Percentiles rank a stretch among this genome's conserved stretches.
phyloP scores from a whole-genome alignment of 371 early-diverging fungal species.

The Apophysomyces ossiformis region DNA sequence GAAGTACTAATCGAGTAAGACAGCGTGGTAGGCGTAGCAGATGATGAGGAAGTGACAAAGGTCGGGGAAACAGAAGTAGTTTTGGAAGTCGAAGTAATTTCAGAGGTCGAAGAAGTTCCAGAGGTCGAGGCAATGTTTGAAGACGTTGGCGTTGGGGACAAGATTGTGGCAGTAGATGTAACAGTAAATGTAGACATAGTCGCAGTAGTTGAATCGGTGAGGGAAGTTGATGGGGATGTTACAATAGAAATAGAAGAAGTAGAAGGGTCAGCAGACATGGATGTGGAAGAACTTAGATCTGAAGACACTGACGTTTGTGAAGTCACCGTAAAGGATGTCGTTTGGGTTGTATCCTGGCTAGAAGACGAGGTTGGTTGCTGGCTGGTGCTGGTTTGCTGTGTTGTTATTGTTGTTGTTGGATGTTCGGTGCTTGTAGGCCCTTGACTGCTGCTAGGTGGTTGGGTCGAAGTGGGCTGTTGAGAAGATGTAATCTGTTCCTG shows the following conservation, averaged over 20 bases:
- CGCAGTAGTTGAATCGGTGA: constrained; percentile 2
- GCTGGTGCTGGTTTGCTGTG: constrained; percentile 4
- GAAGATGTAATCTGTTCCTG: background rate
- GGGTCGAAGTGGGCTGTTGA: too few relatives aligned
- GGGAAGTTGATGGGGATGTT: background rate
- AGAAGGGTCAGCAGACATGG: constrained; percentile 20
- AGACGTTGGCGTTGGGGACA: constrained; percentile 7
- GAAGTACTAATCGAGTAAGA: background rate
- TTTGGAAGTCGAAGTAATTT: background rate
- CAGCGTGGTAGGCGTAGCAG: background rate
- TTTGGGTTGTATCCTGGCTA: background rate
- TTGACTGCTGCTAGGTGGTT: background rate
- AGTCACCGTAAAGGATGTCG: background rate
- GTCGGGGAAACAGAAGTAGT: background rate
- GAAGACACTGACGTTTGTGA: constrained; percentile 7
- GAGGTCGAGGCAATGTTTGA: background rate
- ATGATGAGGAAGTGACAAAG: background rate
- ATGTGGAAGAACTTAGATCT: constrained; percentile 5
- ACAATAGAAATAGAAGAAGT: constrained; percentile 14
- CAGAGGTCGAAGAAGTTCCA: background rate
- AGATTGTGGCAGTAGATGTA: background rate
- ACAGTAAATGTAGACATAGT: constrained; percentile 1
- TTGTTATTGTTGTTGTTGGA: constrained; percentile 1
- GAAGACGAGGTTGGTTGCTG: background rate
- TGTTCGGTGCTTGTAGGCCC: constrained; percentile 6